Evolutionary conservation across 805 yeast genomes (phyloP).

Genomic region (Torulaspora maleeae): DNA sequence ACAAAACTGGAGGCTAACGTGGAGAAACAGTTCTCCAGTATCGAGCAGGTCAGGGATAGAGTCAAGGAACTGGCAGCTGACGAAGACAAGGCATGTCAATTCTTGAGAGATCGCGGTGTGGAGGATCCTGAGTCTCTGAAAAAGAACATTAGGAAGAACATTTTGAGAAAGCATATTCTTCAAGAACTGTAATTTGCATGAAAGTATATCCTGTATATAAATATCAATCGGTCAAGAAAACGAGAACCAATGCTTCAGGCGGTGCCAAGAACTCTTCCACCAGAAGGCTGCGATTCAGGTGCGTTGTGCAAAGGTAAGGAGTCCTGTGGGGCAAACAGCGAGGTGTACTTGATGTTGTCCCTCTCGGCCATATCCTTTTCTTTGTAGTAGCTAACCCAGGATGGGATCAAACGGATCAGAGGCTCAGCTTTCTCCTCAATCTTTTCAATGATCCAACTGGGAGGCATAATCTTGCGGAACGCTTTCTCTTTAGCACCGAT

Average conservation of each 20-base stretch:
- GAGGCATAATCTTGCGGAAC: constrained; percentile 57
- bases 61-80: constrained; percentile 37
- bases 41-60: constrained; percentile 37
- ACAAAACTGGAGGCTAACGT: constrained; percentile 30
- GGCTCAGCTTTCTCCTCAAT: constrained; percentile 54
- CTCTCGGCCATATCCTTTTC: constrained; percentile 47
- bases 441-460: constrained; percentile 55
- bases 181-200: constrained; percentile 18
- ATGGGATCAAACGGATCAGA: constrained; percentile 51
- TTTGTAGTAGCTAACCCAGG: constrained; percentile 49
- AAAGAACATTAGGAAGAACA: constrained; percentile 60
- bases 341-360: constrained; percentile 23
- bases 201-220: constrained; percentile 12
- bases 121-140: constrained; percentile 40
- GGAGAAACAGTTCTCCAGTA: constrained; percentile 27
- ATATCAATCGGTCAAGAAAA: not conserved
- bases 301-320: constrained; percentile 19
- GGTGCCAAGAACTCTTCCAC: constrained; percentile 23
- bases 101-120: constrained; percentile 36
- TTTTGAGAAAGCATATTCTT: constrained; percentile 57
- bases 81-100: constrained; percentile 35
- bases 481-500: constrained; percentile 48
- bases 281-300: constrained; percentile 7
- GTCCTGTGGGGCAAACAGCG: constrained; percentile 21
- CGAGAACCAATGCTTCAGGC: constrained; percentile 1